phyloP scores from a whole-genome alignment of 495 filamentous ascomycete genomes.

The Penicillium alfredii region DNA sequence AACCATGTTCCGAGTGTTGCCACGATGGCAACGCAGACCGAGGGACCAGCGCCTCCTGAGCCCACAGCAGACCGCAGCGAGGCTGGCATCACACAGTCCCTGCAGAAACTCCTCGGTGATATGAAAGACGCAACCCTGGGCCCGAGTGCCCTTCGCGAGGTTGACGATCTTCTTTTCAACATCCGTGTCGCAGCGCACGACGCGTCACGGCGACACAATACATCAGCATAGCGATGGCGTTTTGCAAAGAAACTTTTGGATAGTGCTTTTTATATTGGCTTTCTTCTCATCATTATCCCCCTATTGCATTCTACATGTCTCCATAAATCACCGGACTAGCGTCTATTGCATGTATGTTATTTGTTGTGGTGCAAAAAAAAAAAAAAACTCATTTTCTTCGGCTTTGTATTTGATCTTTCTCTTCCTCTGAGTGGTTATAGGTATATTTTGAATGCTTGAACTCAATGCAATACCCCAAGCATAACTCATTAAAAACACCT shows the following conservation, averaged over 20 bases:
- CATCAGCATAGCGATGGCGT: slow-evolving; percentile 45
- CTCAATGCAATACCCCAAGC: too few relatives aligned
- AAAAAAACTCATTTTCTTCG: too few relatives aligned
- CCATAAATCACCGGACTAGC: too few relatives aligned
- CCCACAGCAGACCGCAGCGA: slow-evolving; percentile 7
- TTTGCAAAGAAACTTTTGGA: slow-evolving; percentile 14
- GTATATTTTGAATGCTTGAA: too few relatives aligned
- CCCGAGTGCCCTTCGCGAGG: slow-evolving; percentile 46
- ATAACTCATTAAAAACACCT: too few relatives aligned
- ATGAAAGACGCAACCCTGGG: slow-evolving; percentile 47
- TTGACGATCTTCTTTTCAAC: slow-evolving; percentile 65
- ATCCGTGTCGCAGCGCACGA: slow-evolving; percentile 59
- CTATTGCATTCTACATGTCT: too few relatives aligned
- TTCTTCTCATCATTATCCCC: slow-evolving; percentile 17
- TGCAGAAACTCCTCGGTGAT: slow-evolving; percentile 46
- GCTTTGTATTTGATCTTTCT: too few relatives aligned
- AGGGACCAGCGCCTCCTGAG: slow-evolving; percentile 3
- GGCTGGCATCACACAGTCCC: slow-evolving; percentile 39
- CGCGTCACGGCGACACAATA: slow-evolving; percentile 45
- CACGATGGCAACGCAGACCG: slow-evolving; percentile 17
- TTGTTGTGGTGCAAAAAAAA: not conserved
- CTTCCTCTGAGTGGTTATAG: too few relatives aligned
- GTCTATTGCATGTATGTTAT: too few relatives aligned
- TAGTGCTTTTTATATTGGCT: slow-evolving; percentile 7
- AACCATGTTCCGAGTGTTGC: slow-evolving; percentile 6